A percentile compares a stretch with the other conserved stretches of the same genome.
phyloP scores from a whole-genome alignment of 257 asterid genomes.

The Nemophila menziesii region DNA sequence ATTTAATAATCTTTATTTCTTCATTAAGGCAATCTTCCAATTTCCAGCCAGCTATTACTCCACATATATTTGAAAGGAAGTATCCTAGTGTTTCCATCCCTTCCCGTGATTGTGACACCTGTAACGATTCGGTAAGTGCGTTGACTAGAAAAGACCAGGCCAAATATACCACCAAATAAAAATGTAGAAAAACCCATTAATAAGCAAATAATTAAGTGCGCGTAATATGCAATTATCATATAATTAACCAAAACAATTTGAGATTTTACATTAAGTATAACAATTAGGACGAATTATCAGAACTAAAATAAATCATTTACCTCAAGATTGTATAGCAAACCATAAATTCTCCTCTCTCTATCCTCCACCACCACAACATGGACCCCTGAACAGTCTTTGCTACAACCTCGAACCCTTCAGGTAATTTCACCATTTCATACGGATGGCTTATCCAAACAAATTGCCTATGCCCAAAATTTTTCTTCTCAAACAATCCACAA shows the following conservation, averaged over 20 bases:
- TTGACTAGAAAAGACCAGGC: not conserved
- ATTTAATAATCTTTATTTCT: constrained; percentile 52
- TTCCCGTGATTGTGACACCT: constrained; percentile 91
- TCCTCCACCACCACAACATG: constrained; percentile 72
- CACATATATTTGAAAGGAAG: constrained; percentile 73
- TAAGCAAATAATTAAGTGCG: too few relatives aligned
- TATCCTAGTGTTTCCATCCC: constrained; percentile 80
- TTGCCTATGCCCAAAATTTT: constrained; percentile 56
- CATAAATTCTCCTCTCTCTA: constrained; percentile 48
- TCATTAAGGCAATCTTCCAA: constrained; percentile 84
- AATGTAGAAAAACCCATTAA: too few relatives aligned
- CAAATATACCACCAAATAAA: too few relatives aligned
- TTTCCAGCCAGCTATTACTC: constrained; percentile 65
- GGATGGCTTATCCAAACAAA: constrained; percentile 99
- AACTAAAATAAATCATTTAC: constrained; percentile 14
- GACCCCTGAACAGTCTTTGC: constrained; percentile 79
- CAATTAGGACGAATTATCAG: too few relatives aligned
- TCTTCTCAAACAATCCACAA: constrained; percentile 55
- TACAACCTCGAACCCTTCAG: constrained; percentile 78
- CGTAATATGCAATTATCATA: not conserved
- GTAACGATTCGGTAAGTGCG: constrained; percentile 7
- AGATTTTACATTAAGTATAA: too few relatives aligned
- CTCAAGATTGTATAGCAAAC: constrained; percentile 99
- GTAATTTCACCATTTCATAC: constrained; percentile 78
- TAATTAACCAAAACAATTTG: not conserved